A percentile compares a stretch with the other conserved stretches of the same genome.
phyloP scores from a whole-genome alignment of 2,329 filamentous ascomycete species.

The Claviceps sp. region DNA sequence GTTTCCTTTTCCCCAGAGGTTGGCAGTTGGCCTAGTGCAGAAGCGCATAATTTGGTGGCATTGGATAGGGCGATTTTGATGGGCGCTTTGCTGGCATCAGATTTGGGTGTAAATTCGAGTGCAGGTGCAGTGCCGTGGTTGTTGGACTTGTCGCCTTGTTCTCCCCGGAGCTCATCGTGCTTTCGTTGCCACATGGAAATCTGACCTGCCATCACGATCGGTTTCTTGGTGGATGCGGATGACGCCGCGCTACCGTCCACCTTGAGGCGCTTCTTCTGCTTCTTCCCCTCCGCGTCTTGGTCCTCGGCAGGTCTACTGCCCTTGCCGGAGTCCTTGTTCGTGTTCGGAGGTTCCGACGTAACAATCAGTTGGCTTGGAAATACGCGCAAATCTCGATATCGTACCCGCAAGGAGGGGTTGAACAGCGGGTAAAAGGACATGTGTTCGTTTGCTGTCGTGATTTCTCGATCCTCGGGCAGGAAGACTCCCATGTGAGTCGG shows the following conservation, averaged over 20 bases:
- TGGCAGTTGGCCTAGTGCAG: background rate
- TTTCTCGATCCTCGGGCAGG: constrained; percentile 52
- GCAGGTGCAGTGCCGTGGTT: background rate
- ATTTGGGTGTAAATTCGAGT: background rate
- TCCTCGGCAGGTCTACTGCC: constrained; percentile 10
- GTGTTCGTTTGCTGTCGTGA: constrained; percentile 39
- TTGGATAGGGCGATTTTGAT: constrained; percentile 21
- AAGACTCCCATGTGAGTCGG: constrained; percentile 81
- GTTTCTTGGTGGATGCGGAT: constrained; percentile 22
- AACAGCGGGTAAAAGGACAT: constrained; percentile 59
- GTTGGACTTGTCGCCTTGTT: constrained; percentile 1
- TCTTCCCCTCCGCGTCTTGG: constrained; percentile 21
- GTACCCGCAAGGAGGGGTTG: constrained; percentile 53
- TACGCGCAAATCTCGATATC: constrained; percentile 64
- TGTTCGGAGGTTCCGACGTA: constrained; percentile 33
- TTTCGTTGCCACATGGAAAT: constrained; percentile 32
- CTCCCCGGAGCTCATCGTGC: constrained; percentile 25
- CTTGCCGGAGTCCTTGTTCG: constrained; percentile 13
- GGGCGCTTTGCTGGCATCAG: constrained; percentile 6
- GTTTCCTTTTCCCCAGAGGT: background rate
- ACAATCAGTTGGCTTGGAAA: constrained; percentile 55
- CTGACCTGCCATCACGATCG: constrained; percentile 27
- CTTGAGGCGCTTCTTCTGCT: constrained; percentile 39
- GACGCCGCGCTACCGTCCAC: constrained; percentile 23
- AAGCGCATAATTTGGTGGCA: background rate